A percentile compares a stretch with the other conserved stretches of the same genome.
These are phyloP conservation scores for Candida schatavii DNA, from an alignment of 805 yeast species.

Conservation along the genomic window DNA sequence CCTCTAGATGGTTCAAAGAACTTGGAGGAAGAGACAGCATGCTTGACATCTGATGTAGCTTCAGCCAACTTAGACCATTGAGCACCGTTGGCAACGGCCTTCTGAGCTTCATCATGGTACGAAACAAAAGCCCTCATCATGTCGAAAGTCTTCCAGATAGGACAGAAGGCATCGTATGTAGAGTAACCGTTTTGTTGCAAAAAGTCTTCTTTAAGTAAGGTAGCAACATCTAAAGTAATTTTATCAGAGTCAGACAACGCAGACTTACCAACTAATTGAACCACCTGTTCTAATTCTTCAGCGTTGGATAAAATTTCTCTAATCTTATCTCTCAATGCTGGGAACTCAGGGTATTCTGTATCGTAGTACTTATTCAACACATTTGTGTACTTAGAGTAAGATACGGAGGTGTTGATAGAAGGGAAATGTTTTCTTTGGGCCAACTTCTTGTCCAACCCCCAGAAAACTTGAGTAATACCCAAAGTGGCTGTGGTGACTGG, in stretches of 20 bases:
- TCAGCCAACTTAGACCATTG: conserved; percentile 91
- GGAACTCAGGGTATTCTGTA: conserved; percentile 84
- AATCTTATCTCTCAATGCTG: conserved; percentile 83
- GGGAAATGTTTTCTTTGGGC: conserved; percentile 99
- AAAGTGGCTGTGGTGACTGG: conserved; percentile 98
- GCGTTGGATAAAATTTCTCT: conserved; percentile 95
- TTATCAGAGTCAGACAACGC: conserved; percentile 96
- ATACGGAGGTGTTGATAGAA: conserved; percentile 91
- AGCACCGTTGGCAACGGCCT: conserved; percentile 91
- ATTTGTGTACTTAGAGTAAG: conserved; percentile 94
- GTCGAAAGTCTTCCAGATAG: conserved; percentile 97
- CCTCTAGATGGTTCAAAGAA: conserved; percentile 96
- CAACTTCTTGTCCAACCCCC: conserved; percentile 99
- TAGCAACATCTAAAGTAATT: conserved; percentile 91
- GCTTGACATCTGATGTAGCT: conserved; percentile 86
- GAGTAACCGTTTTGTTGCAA: conserved; percentile 99
- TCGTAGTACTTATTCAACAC: conserved; percentile 86
- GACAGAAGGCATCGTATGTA: conserved; percentile 97
- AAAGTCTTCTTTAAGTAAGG: conserved; percentile 94
- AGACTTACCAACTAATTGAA: conserved; percentile 97
- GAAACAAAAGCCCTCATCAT: conserved; percentile 96
- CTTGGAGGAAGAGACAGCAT: conserved; percentile 90
- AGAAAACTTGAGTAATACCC: conserved; percentile 99
- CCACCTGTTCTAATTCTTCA: conserved; percentile 98
- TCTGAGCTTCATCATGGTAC: conserved; percentile 96